A percentile compares a stretch with the other conserved stretches of the same genome.
Evolutionary conservation across 2,329 filamentous ascomycete species (phyloP).

Genomic region (Epichloe scottii): DNA sequence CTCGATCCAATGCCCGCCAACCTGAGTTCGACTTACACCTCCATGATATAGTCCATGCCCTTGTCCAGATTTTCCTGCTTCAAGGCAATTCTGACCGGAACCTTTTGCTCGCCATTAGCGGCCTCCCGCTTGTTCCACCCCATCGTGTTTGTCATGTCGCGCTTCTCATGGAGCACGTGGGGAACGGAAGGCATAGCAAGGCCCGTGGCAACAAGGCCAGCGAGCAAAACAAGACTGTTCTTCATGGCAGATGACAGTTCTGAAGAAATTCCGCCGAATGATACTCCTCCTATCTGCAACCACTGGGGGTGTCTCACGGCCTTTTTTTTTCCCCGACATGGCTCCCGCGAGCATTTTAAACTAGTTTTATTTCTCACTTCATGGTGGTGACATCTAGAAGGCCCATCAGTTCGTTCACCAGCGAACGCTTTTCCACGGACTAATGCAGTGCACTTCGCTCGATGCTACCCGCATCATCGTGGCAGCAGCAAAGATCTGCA

Average conservation of each 20-base stretch:
- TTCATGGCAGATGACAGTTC: constrained; percentile 8
- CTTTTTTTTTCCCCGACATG: background rate
- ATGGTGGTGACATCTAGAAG: too few relatives aligned
- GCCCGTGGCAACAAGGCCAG: constrained; percentile 10
- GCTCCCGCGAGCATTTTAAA: background rate
- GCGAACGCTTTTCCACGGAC: too few relatives aligned
- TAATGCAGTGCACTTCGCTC: too few relatives aligned
- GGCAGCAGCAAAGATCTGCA: background rate
- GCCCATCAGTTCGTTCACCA: too few relatives aligned
- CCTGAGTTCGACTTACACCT: constrained; percentile 18
- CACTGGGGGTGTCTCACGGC: too few relatives aligned
- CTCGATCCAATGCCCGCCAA: background rate
- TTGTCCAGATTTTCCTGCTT: constrained; percentile 32
- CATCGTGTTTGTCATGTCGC: constrained; percentile 8
- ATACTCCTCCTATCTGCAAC: background rate
- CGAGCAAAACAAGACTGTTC: constrained; percentile 9
- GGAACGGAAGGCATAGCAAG: constrained; percentile 8
- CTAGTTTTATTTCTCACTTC: background rate
- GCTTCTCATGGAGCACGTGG: constrained; percentile 22
- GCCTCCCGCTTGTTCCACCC: constrained; percentile 15
- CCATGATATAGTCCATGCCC: constrained; percentile 29
- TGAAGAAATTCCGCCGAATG: background rate
- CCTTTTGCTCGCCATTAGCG: constrained; percentile 7
- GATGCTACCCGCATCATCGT: too few relatives aligned
- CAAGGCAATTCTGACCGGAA: constrained; percentile 31